Percentiles rank a stretch among this genome's conserved stretches.
Evolutionary conservation across 768 basidiomycete genomes (phyloP).

Genomic region (Kwoniella sp.): DNA sequence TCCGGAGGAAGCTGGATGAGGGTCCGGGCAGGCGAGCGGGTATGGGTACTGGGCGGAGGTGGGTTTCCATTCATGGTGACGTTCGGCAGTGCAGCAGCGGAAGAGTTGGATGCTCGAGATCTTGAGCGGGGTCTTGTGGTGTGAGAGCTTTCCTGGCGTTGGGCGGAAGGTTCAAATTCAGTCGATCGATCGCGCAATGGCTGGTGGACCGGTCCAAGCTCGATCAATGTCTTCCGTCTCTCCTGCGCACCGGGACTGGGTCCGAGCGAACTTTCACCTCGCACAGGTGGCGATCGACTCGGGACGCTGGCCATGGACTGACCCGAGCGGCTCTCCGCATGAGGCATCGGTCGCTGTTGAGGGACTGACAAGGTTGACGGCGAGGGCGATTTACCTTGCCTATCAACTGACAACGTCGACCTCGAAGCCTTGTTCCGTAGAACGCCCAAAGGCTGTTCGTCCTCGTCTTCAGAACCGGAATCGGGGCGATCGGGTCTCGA

Average conservation of each 20-base stretch:
- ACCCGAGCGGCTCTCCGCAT: not conserved
- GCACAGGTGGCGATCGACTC: not conserved
- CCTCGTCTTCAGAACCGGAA: not conserved
- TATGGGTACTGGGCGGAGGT: not conserved
- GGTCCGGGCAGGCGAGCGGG: slow-evolving; percentile 15
- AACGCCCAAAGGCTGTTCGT: slow-evolving; percentile 25
- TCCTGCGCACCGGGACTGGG: not conserved
- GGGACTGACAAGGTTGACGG: slow-evolving; percentile 2
- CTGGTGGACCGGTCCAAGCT: slow-evolving; percentile 11
- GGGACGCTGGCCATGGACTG: not conserved
- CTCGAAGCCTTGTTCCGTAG: slow-evolving; percentile 22
- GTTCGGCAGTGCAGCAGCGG: not conserved
- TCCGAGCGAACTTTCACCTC: not conserved
- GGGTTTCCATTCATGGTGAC: not conserved
- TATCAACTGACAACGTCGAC: slow-evolving; percentile 16
- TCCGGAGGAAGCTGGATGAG: slow-evolving; percentile 14
- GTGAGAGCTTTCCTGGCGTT: not conserved
- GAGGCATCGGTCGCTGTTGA: not conserved
- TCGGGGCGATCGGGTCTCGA: not conserved
- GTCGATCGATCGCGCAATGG: slow-evolving; percentile 14
- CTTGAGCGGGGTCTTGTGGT: not conserved
- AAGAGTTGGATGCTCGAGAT: not conserved
- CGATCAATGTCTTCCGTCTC: slow-evolving; percentile 9
- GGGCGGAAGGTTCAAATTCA: not conserved
- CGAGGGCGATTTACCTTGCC: slow-evolving; percentile 13